Conservation (phyloP, 768 basidiomycete genomes). For the Pleurotus platypus region DNA sequence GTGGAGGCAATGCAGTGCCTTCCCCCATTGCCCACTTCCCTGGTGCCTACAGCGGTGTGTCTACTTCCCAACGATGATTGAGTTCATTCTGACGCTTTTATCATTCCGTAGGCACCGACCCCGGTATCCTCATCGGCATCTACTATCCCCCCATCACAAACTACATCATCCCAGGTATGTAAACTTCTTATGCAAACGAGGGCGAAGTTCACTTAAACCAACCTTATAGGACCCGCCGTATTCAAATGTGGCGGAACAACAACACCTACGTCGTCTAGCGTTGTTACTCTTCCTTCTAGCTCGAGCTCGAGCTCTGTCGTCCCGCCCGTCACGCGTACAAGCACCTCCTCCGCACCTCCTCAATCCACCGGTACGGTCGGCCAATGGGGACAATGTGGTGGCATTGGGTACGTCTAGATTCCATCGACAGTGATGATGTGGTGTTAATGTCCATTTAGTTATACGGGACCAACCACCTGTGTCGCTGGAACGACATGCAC, state of each 20-base stretch:
- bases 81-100: not conserved
- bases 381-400: conserved; percentile 47
- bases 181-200: too few species aligned
- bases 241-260: not conserved
- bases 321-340: not conserved
- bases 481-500: conserved; percentile 30
- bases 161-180: conserved; percentile 4
- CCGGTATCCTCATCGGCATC: conserved; percentile 1
- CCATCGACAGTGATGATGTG: not conserved
- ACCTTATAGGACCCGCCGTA: not conserved
- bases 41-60: not conserved
- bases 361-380: not conserved
- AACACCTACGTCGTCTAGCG: not conserved
- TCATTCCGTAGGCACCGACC: not conserved
- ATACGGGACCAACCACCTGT: conserved; percentile 37
- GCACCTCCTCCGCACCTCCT: not conserved
- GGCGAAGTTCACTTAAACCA: not conserved
- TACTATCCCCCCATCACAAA: not conserved
- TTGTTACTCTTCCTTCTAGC: too few species aligned
- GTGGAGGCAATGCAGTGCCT: conserved; percentile 1
- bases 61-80: not conserved
- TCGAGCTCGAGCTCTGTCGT: not conserved
- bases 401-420: conserved; percentile 29
- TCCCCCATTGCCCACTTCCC: conserved; percentile 1
- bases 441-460: not conserved